Evolutionary conservation across 1,139 yeast species (phyloP).

Genomic region (Martiniozyma asiatica): DNA sequence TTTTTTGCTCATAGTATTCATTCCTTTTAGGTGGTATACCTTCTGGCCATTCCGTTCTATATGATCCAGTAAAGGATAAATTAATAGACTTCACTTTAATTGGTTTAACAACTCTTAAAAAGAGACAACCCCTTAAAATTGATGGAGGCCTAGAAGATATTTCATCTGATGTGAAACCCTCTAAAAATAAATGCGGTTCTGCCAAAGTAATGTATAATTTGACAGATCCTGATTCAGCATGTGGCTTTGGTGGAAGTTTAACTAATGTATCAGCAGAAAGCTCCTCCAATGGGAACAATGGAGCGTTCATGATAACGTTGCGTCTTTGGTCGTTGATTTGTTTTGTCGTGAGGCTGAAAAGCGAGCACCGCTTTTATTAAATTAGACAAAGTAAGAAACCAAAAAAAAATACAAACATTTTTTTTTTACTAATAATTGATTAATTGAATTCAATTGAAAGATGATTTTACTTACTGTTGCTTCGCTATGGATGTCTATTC

Average conservation of each 20-base stretch:
- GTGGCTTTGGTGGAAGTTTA: constrained; percentile 38
- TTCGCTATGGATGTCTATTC: too few species aligned
- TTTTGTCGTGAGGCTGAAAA: too few species aligned
- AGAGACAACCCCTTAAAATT: constrained; percentile 70
- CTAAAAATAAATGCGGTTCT: constrained; percentile 68
- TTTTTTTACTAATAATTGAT: too few species aligned
- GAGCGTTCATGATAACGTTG: constrained; percentile 18
- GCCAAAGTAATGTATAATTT: constrained; percentile 53
- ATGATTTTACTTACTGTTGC: too few species aligned
- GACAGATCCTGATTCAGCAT: constrained; percentile 34
- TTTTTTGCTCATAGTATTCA: constrained; percentile 52
- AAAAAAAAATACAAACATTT: not conserved
- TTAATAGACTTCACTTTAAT: constrained; percentile 61
- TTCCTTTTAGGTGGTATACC: constrained; percentile 87
- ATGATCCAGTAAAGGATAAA: constrained; percentile 56
- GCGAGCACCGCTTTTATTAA: too few species aligned
- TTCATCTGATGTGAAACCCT: constrained; percentile 67
- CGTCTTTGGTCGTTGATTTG: too few species aligned
- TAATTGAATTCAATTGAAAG: too few species aligned
- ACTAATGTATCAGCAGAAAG: constrained; percentile 26
- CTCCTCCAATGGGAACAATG: constrained; percentile 24
- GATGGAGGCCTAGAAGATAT: constrained; percentile 66
- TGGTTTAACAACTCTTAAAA: constrained; percentile 60
- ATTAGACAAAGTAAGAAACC: too few species aligned
- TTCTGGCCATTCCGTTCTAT: constrained; percentile 96